A percentile compares a stretch with the other conserved stretches of the same genome.
Conservation (phyloP, 805 yeast species). For the Candida manassasensis region DNA sequence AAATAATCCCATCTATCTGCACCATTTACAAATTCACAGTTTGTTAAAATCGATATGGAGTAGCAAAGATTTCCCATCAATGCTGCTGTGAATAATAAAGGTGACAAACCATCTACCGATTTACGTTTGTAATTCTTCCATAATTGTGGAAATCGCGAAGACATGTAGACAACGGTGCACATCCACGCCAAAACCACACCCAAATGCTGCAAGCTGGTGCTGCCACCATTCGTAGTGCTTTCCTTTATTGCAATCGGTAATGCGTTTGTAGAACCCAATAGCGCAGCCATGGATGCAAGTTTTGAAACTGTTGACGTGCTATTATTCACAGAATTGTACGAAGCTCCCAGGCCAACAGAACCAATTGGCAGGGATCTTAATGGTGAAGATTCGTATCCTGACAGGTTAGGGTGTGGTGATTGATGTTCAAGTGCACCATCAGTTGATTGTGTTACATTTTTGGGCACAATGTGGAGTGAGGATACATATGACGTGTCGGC, state of each 20-base stretch:
- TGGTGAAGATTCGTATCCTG: too few relatives aligned
- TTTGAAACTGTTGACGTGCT: conserved; percentile 1
- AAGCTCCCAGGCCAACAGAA: conserved; percentile 9
- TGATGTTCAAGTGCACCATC: neutral
- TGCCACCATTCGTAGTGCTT: neutral
- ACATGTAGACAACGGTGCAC: conserved; percentile 69
- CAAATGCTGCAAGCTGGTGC: conserved; percentile 1
- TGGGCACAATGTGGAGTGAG: neutral
- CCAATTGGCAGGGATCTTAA: conserved; percentile 7
- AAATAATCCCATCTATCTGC: conserved; percentile 39
- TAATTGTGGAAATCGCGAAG: conserved; percentile 82
- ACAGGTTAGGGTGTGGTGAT: neutral
- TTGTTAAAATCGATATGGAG: conserved; percentile 65
- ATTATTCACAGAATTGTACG: conserved; percentile 12
- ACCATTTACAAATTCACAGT: conserved; percentile 44
- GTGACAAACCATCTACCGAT: conserved; percentile 84
- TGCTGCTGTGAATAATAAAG: conserved; percentile 74
- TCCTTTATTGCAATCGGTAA: conserved; percentile 7
- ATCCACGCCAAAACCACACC: conserved; percentile 60
- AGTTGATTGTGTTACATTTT: conserved; percentile 2
- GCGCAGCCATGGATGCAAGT: conserved; percentile 8
- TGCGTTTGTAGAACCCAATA: conserved; percentile 11
- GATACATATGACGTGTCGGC: neutral
- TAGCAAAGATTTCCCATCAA: conserved; percentile 74
- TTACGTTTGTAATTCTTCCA: conserved; percentile 69